Base-by-base conservation (phyloP, 345 rosid genomes). In the Theobroma cacao region DNA sequence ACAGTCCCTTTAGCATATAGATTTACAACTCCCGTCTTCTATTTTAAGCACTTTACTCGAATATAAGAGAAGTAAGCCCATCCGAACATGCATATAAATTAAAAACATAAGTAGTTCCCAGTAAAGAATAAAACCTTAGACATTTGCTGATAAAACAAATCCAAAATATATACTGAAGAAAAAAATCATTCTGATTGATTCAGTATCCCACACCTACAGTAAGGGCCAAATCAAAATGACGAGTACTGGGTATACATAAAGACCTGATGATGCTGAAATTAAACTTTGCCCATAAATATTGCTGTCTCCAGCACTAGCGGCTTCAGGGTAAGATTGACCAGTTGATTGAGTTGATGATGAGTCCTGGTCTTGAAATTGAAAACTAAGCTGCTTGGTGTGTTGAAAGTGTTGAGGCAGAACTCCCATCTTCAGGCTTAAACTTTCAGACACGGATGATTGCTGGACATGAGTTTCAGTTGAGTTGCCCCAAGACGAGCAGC, bases 341-440 rank as follows among this genome's bases (percentile, higher is more conserved):
- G 91, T 92, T 4, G 95, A 92, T 45, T 94, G 98, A 75, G 89
- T 75, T 24, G 97, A 92, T 22, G 91, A 81, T 11, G 90, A 86
- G 43, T 94, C 95, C 75, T 84, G 95, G 48, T 89, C 97, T 70
- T 87, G 95, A 78, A 88, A 72, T 45, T 78, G 82, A 62, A 90
- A 85, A 76, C 80, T 82, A 74, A 82, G 76, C 65, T 84, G 90
- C 81, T 89, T 90, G 40, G 87, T 50, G 78, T 55, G 77, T 20
- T 65, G 76, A 22, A 85, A 55, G 73, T 67, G 86, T 53, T 75
- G 91, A 28, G 78, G 80, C 59, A 83, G 83, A 76, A 79, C 81
- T 75, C 90, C 92, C 75, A 80, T 78, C 53, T 87, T 88, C 86
- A 89, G 80, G 89, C 90, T 82, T 56, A 81, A 78, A 71, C 82